Evolutionary conservation across 768 basidiomycete species (phyloP), one percentile per base, ranked within the genome.

Genomic region (Hygrophorus russula): DNA sequence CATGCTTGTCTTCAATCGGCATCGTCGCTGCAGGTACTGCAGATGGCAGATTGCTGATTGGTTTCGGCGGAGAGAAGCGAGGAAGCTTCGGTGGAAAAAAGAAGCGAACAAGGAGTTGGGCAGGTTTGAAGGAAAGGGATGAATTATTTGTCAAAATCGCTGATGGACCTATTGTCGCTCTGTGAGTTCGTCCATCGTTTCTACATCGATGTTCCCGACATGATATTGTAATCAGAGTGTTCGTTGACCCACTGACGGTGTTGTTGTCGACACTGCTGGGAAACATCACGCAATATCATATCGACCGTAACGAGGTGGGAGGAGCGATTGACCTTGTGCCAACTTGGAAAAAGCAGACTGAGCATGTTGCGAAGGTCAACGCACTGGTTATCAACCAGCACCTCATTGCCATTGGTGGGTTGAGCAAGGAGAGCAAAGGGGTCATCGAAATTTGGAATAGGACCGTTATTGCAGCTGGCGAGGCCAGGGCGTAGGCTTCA

Each of bases 1-100:
- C 74, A 33, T 67, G 81, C 1, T 54, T 89, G 20, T 79, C 80
- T 2, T 45, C 67, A 0, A 68, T 62, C 3, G 85, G 82, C 0
- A 54, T 78, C 27, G 54, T 88, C 13, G 83, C 78, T 11, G 82
- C 76, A 5, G 78, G 82, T 4, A 82, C 79, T 1, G 87, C 84
- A 7, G 83, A 89, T 54, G 87, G 87, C 3, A 73, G 75, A 31
- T 53, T 89, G 4, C 78, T 76, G 67, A 51, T 87, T 18, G 82
- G 84, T 10, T 69, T 70, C 8, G 76, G 84, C 2, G 84, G 81
- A 5, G 79, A 80, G 54, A 82, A 53, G 36, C 46, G 46, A 31
- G 52, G 10, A 39, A 49, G 45, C 5, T 48, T 45, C 46, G 57
- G 48, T 35, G 29, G 35, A 8, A 67, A 68, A 54, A 80, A 76